Base-by-base conservation (phyloP, 306 rosid species). In the Corylus heterophylla region DNA sequence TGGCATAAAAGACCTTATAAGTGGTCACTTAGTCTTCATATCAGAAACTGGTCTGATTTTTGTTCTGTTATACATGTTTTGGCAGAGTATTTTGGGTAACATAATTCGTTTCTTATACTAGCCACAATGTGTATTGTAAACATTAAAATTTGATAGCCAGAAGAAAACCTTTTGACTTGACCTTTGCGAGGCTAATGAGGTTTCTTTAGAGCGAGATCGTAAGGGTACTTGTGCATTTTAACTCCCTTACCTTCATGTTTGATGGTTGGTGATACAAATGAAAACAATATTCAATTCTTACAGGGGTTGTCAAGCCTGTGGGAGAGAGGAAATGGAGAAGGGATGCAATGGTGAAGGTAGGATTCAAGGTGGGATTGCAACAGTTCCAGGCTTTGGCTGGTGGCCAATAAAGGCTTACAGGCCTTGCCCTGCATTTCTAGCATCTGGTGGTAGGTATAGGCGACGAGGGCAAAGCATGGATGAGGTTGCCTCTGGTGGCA, bases 401-500 rank as follows among this genome's bases (percentile, higher is more conserved):
- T 95, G 99, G 99, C 99, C 99, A 4, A 95, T 93, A 29, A 95
- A 91, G 86, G 99, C 99, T 75, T 95, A 91, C 81, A 87, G 97
- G 75, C 99, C 98, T 4, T 95, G 99, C 48, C 99, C 99, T 75
- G 96, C 89, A 13, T 93, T 95, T 71, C 69, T 95, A 71, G 93
- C 91, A 11, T 85, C 98, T 12, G 98, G 99, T 4, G 99, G 99
- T 17, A 71, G 94, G 71, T 95, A 95, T 68, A 85, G 81, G 79
- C 84, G 99, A 29, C 92, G 80, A 2, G 99, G 99, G 71, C 99
- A 95, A 79, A 91, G 89, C 89, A 87, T 95, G 94, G 97, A 95
- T 84, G 93, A 95, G 83, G 98, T 95, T 88, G 95, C 88, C 84
- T 94, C 76, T n/a, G 97, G 98, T 73, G 45, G 45, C 45, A 42